Evolutionary conservation across 2,329 filamentous ascomycete genomes (phyloP).

Genomic region (Orbilia oligospora): DNA sequence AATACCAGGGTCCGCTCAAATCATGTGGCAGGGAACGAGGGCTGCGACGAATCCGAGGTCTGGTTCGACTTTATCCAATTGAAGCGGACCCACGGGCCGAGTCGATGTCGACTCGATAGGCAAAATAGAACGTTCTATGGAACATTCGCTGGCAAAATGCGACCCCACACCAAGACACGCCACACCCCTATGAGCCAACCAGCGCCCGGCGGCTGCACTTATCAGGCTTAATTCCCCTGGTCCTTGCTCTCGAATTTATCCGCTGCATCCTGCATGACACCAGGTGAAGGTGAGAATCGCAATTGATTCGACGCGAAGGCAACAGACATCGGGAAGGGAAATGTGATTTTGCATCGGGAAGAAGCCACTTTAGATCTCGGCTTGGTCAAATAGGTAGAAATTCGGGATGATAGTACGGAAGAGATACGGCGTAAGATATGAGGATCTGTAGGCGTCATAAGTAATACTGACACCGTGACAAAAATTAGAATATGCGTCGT

Average conservation of each 20-base stretch:
- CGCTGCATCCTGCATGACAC: conserved; percentile 46
- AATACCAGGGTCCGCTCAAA: conserved; percentile 19
- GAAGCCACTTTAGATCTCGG: not conserved
- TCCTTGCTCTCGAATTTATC: conserved; percentile 48
- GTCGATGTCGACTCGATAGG: conserved; percentile 42
- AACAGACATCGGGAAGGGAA: conserved; percentile 46
- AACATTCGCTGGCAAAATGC: conserved; percentile 61
- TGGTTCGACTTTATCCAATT: conserved; percentile 54
- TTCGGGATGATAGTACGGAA: not conserved
- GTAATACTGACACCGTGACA: no score
- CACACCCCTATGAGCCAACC: conserved; percentile 37
- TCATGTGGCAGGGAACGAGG: conserved; percentile 40
- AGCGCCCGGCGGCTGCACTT: conserved; percentile 56
- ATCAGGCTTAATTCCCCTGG: conserved; percentile 54
- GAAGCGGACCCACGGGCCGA: conserved; percentile 58
- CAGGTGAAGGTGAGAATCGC: conserved; percentile 28
- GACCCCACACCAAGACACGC: conserved; percentile 53
- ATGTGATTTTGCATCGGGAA: conserved; percentile 14
- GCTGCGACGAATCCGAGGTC: conserved; percentile 33
- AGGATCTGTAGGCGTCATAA: no score
- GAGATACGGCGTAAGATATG: no score
- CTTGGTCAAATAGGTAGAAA: not conserved
- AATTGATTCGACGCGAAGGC: conserved; percentile 50
- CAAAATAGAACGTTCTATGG: conserved; percentile 60
- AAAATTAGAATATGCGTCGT: no score